phyloP scores from a whole-genome alignment of 2,329 filamentous ascomycete genomes.

The Pseudogymnoascus sp. region DNA sequence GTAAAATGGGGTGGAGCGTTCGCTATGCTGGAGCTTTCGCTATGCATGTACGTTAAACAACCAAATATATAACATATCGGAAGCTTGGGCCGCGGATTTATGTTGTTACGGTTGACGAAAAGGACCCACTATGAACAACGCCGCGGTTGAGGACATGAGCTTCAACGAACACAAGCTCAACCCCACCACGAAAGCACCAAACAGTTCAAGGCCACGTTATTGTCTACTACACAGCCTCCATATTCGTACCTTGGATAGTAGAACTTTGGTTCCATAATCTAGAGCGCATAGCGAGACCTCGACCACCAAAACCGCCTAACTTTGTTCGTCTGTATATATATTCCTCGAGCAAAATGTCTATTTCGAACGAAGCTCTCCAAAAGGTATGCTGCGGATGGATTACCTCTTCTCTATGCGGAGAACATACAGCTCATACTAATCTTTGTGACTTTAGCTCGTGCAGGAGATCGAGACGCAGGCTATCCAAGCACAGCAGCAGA shows the following conservation, averaged over 20 bases:
- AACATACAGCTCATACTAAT: slow-evolving; percentile 13
- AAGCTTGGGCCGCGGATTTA: not conserved
- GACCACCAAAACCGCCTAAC: not conserved
- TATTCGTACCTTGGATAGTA: not conserved
- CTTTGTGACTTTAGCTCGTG: slow-evolving; percentile 54
- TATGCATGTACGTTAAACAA: no score
- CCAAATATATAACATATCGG: not conserved
- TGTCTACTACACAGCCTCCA: not conserved
- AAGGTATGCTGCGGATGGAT: slow-evolving; percentile 52
- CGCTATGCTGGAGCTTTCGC: no score
- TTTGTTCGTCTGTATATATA: not conserved
- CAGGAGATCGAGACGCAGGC: slow-evolving; percentile 92
- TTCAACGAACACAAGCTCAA: slow-evolving; percentile 3
- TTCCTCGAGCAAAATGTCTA: slow-evolving; percentile 57
- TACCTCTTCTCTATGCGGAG: slow-evolving; percentile 8
- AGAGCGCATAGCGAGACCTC: not conserved
- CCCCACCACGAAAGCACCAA: not conserved
- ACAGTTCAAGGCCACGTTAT: not conserved
- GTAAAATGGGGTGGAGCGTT: no score
- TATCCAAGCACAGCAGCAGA: slow-evolving; percentile 82
- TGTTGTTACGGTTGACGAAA: slow-evolving; percentile 5
- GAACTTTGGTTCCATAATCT: not conserved
- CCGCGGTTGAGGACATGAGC: slow-evolving; percentile 3
- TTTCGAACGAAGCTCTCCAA: slow-evolving; percentile 86
- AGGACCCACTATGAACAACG: slow-evolving; percentile 2